A percentile compares a stretch with the other conserved stretches of the same genome.
phyloP scores from a whole-genome alignment of 768 basidiomycete genomes.

The Lactarius sp. region DNA sequence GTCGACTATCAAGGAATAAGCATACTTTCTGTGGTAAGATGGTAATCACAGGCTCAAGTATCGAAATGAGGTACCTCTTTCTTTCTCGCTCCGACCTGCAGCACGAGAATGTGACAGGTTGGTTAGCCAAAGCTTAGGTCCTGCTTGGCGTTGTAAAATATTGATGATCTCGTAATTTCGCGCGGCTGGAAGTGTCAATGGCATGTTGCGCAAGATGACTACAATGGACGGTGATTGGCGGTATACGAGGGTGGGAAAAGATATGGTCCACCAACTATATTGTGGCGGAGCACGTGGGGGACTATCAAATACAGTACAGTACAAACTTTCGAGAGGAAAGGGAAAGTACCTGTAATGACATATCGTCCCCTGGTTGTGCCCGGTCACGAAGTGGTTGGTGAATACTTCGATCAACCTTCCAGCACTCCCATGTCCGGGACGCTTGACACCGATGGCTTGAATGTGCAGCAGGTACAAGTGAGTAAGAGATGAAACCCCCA shows the following conservation, averaged over 20 bases:
- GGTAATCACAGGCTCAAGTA: no score
- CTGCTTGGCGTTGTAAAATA: constrained; percentile 51
- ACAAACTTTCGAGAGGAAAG: not conserved
- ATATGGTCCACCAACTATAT: constrained; percentile 40
- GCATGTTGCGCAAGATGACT: constrained; percentile 72
- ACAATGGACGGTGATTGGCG: constrained; percentile 1
- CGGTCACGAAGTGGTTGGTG: constrained; percentile 61
- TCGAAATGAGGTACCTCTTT: no score
- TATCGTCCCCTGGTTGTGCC: constrained; percentile 57
- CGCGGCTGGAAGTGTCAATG: constrained; percentile 45
- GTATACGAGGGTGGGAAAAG: not conserved
- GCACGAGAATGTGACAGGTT: no score
- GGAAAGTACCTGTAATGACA: constrained; percentile 34
- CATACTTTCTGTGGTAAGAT: no score
- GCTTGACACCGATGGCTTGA: constrained; percentile 58
- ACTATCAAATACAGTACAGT: not conserved
- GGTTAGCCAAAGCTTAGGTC: constrained; percentile 31
- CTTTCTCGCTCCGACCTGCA: no score
- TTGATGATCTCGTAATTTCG: constrained; percentile 69
- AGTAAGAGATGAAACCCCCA: no score
- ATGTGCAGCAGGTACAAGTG: no score
- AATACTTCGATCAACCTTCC: constrained; percentile 43
- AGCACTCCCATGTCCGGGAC: constrained; percentile 56
- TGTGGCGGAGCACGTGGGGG: not conserved
- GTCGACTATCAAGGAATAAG: no score